A percentile compares a stretch with the other conserved stretches of the same genome.
These are phyloP conservation scores for Phytophthora niederhauseri DNA, from an alignment of 352 stramenopile genomes.

Conservation along the genomic window DNA sequence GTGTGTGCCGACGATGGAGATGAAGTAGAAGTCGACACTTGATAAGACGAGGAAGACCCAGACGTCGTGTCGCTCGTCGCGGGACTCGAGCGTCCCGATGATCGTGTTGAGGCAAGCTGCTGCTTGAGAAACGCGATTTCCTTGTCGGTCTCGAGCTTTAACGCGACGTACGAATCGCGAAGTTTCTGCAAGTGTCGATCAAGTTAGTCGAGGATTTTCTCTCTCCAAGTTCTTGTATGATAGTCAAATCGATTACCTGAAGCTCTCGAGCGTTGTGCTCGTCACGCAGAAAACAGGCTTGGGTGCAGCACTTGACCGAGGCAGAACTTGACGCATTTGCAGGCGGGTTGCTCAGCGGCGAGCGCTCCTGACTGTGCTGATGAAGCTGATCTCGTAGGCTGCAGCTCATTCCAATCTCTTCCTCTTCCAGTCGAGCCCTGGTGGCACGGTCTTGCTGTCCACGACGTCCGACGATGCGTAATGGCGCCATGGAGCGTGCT, in stretches of 20 bases:
- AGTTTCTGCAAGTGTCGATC: conserved; percentile 38
- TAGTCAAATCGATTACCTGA: conserved; percentile 28
- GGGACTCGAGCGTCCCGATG: neutral
- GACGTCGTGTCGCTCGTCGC: neutral
- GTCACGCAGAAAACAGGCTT: conserved; percentile 39
- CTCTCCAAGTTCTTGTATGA: neutral
- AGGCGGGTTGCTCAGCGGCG: neutral
- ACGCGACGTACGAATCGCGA: conserved; percentile 55
- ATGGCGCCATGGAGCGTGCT: conserved; percentile 3
- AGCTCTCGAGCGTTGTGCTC: conserved; percentile 37
- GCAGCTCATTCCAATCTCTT: conserved; percentile 18
- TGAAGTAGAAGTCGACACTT: neutral
- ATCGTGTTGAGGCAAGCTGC: conserved; percentile 29
- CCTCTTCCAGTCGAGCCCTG: neutral
- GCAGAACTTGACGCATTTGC: neutral
- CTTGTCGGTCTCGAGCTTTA: conserved; percentile 60
- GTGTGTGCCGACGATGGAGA: conserved; percentile 20
- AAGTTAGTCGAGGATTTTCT: conserved; percentile 4
- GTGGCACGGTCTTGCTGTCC: neutral
- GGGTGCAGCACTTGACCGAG: conserved; percentile 24
- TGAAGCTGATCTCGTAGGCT: conserved; percentile 16
- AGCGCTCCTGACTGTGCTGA: conserved; percentile 9
- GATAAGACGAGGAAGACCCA: neutral
- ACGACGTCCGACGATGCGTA: conserved; percentile 7
- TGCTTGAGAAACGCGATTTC: conserved; percentile 60